phyloP scores from a whole-genome alignment of 805 yeast species.

The Candida palmyrensis region DNA sequence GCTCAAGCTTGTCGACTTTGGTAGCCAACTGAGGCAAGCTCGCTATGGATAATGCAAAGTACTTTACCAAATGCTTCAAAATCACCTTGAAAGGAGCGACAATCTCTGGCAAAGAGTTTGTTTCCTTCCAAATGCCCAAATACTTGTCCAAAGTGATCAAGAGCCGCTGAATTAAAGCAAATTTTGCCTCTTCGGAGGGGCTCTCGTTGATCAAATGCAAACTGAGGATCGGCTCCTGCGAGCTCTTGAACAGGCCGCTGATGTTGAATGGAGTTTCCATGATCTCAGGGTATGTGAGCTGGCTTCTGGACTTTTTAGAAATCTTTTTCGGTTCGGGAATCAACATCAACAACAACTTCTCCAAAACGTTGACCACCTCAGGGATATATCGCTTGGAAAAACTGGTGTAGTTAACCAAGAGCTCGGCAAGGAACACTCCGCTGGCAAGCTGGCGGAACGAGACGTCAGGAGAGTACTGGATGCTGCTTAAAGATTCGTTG shows the following conservation, averaged over 20 bases:
- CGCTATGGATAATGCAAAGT: constrained; percentile 18
- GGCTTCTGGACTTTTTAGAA: constrained; percentile 7
- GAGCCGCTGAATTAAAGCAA: constrained; percentile 29
- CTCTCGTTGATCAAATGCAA: background rate
- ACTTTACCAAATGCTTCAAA: constrained; percentile 33
- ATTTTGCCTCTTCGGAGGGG: constrained; percentile 13
- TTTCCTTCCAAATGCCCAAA: constrained; percentile 53
- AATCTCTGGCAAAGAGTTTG: constrained; percentile 57
- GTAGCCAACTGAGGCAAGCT: constrained; percentile 37
- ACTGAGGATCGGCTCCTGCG: background rate
- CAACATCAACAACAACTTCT: constrained; percentile 43
- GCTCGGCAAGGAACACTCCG: constrained; percentile 64
- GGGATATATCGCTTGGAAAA: constrained; percentile 79
- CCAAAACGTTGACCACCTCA: constrained; percentile 60
- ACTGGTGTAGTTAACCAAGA: constrained; percentile 68
- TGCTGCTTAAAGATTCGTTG: constrained; percentile 51
- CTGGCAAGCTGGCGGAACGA: constrained; percentile 42
- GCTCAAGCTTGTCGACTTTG: constrained; percentile 45
- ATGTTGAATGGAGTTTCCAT: constrained; percentile 1
- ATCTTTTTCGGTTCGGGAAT: constrained; percentile 32
- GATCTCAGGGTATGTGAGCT: constrained; percentile 4
- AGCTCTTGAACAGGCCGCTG: constrained; percentile 2
- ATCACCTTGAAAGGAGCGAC: constrained; percentile 41
- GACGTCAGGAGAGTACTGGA: constrained; percentile 35
- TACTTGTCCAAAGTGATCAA: constrained; percentile 26